These are phyloP conservation scores for Triadica sebifera DNA, from an alignment of 345 rosid species.

Conservation along the genomic window DNA sequence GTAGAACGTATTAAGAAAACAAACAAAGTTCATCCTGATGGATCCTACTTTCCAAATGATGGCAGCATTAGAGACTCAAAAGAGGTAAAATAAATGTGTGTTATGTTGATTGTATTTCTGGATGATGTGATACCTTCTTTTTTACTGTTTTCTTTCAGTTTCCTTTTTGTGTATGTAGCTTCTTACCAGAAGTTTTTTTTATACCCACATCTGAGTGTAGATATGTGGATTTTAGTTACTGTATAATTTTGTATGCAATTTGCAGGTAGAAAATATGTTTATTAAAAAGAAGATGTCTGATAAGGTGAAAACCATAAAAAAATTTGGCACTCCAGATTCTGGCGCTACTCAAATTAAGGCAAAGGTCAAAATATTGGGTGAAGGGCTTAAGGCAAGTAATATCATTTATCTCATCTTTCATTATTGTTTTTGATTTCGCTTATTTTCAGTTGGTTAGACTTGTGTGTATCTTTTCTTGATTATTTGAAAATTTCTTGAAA, in stretches of 20 bases:
- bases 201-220: background rate
- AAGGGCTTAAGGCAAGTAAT: constrained; percentile 64
- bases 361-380: constrained; percentile 77
- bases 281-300: constrained; percentile 43
- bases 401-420: background rate
- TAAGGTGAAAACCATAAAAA: constrained; percentile 58
- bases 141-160: background rate
- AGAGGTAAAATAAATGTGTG: constrained; percentile 44
- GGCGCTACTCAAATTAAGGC: constrained; percentile 35
- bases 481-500: background rate
- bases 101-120: background rate
- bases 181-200: background rate
- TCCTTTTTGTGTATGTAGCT: background rate
- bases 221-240: background rate
- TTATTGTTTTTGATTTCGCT: background rate
- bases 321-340: constrained; percentile 25
- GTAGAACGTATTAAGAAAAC: constrained; percentile 56
- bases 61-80: constrained; percentile 43
- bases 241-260: constrained; percentile 2
- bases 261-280: constrained; percentile 59
- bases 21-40: constrained; percentile 41
- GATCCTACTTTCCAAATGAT: constrained; percentile 42
- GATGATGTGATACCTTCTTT: background rate
- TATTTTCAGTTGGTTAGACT: background rate
- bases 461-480: constrained; percentile 7